Percentiles rank a stretch among this genome's conserved stretches.
These are phyloP conservation scores for Takakia lepidozioides DNA, from an alignment of 225 moss, liverwort and hornwort genomes.

Conservation along the genomic window DNA sequence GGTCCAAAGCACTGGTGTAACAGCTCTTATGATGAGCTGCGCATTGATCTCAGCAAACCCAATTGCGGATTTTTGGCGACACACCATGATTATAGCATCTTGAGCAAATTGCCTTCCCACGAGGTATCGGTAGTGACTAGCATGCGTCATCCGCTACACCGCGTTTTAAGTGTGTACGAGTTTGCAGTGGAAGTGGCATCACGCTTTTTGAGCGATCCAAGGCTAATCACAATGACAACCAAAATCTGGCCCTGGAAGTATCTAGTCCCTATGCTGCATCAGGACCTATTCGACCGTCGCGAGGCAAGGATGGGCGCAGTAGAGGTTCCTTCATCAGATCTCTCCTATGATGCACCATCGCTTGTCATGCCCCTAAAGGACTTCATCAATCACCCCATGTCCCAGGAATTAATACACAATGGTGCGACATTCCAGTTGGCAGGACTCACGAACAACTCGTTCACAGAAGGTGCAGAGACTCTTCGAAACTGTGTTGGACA, in stretches of 20 bases:
- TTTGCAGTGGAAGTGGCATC: conserved; percentile 45
- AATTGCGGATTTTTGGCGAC: conserved; percentile 32
- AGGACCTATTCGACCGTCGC: conserved; percentile 17
- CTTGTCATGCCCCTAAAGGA: conserved; percentile 30
- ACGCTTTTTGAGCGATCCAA: conserved; percentile 10
- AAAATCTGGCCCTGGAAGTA: conserved; percentile 51
- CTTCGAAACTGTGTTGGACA: conserved; percentile 23
- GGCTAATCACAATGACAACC: conserved; percentile 1
- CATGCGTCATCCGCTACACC: conserved; percentile 25
- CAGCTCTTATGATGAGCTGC: conserved; percentile 27
- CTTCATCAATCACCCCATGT: conserved; percentile 25
- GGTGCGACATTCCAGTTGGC: conserved; percentile 40
- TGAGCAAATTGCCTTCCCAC: conserved; percentile 12
- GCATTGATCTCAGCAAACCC: conserved; percentile 27
- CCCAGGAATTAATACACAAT: conserved; percentile 36
- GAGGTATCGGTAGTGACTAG: conserved; percentile 24
- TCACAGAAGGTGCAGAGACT: conserved; percentile 11
- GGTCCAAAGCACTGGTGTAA: conserved; percentile 18
- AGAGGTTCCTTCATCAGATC: conserved; percentile 4
- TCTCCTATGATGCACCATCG: conserved; percentile 23
- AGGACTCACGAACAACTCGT: conserved; percentile 40
- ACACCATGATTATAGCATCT: conserved; percentile 38
- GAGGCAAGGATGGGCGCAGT: no score
- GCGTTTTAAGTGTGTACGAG: conserved; percentile 38
- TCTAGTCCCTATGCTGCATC: conserved; percentile 27